Conservation (phyloP, 164 flowering plant species). For the Piper longum region DNA sequence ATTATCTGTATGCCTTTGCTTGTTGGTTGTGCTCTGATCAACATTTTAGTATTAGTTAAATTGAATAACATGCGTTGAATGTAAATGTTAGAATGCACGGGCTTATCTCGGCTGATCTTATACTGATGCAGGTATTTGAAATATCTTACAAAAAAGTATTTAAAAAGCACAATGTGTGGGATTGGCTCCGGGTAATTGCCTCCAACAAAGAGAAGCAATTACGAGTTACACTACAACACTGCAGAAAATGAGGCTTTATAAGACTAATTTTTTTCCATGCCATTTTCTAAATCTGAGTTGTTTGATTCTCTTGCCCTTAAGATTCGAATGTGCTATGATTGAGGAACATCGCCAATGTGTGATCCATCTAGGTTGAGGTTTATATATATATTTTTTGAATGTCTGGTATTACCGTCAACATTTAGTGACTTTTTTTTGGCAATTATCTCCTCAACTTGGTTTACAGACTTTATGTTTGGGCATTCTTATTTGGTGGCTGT, state of each 20-base stretch:
- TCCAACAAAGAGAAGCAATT: conserved; percentile 63
- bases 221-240: conserved; percentile 65
- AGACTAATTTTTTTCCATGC: conserved; percentile 2
- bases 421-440: too few species aligned
- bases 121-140: conserved; percentile 38
- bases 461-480: too few species aligned
- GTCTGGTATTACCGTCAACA: too few species aligned
- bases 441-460: too few species aligned
- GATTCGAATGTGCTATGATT: too few species aligned
- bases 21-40: not conserved
- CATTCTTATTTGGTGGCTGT: too few species aligned
- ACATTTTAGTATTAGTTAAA: too few species aligned
- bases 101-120: not conserved
- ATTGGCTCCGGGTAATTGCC: conserved; percentile 70
- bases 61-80: not conserved
- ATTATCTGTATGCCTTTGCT: not conserved
- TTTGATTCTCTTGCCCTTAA: not conserved
- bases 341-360: too few species aligned
- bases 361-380: too few species aligned
- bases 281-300: not conserved
- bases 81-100: too few species aligned
- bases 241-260: conserved; percentile 72
- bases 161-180: conserved; percentile 72
- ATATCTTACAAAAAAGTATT: conserved; percentile 62
- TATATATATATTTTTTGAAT: too few species aligned